These are phyloP conservation scores for Cytospora chrysosperma DNA, from an alignment of 2,329 filamentous ascomycete genomes.

Conservation along the genomic window DNA sequence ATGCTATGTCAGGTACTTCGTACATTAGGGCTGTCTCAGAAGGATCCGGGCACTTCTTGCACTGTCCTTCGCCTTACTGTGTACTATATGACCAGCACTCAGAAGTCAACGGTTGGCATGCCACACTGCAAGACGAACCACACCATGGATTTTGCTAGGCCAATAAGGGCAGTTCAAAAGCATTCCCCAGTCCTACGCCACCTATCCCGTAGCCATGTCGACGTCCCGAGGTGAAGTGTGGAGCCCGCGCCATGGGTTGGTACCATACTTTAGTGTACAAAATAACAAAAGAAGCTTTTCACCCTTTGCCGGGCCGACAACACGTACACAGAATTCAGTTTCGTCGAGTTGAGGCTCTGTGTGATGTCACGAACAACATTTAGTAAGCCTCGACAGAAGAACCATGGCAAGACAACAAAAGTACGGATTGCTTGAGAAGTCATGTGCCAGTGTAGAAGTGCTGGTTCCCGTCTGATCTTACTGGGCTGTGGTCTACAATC, in stretches of 20 bases:
- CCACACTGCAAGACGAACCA: not conserved
- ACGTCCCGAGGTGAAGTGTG: not conserved
- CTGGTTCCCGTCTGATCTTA: not conserved
- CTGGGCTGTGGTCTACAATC: not conserved
- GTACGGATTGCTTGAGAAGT: not conserved
- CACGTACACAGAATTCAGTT: not conserved
- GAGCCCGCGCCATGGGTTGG: not conserved
- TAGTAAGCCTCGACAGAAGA: not conserved
- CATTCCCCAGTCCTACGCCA: not conserved
- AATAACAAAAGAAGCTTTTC: not conserved
- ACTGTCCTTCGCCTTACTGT: not conserved
- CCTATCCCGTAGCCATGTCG: not conserved
- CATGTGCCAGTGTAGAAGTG: not conserved
- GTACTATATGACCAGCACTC: not conserved
- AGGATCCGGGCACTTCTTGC: constrained; percentile 1
- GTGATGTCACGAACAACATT: not conserved
- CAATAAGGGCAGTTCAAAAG: not conserved
- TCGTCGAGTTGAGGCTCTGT: not conserved
- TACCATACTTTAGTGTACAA: not conserved
- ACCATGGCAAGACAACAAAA: not conserved
- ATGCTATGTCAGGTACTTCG: not conserved
- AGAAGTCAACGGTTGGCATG: not conserved
- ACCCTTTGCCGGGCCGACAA: not conserved
- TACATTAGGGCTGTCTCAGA: constrained; percentile 3
- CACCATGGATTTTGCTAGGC: not conserved